Conservation (phyloP, 768 basidiomycete species). For the Wakefieldia striispora region DNA sequence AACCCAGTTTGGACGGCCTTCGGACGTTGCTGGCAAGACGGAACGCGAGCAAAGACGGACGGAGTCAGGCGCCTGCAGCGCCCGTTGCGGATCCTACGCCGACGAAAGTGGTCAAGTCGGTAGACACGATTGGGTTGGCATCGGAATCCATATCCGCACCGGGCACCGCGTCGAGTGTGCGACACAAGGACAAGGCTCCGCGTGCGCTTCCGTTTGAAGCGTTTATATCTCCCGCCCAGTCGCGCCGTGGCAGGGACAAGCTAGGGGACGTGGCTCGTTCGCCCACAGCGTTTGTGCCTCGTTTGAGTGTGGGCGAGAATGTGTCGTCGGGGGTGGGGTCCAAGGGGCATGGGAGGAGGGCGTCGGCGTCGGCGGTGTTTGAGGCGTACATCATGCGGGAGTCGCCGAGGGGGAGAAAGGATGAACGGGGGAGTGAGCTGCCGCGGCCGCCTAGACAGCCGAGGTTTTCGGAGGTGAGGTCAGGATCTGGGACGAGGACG, state of each 20-base stretch:
- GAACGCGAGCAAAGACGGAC: not conserved
- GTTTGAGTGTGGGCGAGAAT: no score
- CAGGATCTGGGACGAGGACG: not conserved
- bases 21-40: conserved; percentile 16
- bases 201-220: conserved; percentile 13
- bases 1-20: conserved; percentile 17
- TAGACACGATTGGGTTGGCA: not conserved
- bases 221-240: conserved; percentile 21
- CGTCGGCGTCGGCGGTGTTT: conserved; percentile 15
- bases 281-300: no score
- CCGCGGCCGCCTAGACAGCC: no score
- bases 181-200: not conserved
- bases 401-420: not conserved
- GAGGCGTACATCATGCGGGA: conserved; percentile 18
- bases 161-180: not conserved
- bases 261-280: not conserved
- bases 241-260: not conserved
- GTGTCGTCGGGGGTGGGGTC: no score
- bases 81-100: not conserved
- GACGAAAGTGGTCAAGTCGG: not conserved
- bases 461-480: no score
- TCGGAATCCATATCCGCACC: not conserved
- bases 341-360: conserved; percentile 3
- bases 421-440: not conserved
- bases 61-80: not conserved